Base-by-base conservation (phyloP, 106 monocot species). In the Alisma plantagoaquatica region DNA sequence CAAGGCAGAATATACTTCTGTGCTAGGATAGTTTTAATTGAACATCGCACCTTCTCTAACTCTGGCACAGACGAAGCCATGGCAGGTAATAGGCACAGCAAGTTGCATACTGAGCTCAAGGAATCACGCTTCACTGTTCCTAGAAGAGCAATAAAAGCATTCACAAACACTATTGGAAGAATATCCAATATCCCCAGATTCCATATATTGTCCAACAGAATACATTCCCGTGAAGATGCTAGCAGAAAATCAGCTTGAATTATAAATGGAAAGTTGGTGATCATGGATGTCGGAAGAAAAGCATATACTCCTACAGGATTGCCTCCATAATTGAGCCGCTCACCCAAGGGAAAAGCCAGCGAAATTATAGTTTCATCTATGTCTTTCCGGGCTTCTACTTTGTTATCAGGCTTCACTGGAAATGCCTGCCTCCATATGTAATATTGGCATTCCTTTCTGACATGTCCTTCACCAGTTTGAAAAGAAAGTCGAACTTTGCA, bases 51-150 rank as follows among this genome's bases (percentile, higher is more conserved):
- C 3, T 49, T 22, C 24, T 80, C 59, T 1, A 80, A 26, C 47
- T 48, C 3, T 4, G 53, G 56, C 4, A 74, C 33, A 7, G 33
- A 29, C 8, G 66, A 75, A 9, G 25, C 27, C 18, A 53, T 10
- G 3, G 68, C 42, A 2, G 80, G 80, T 11, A 80, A 41, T 27
- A 80, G 75, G 7, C 53, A 51, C 22, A 80, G 71, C 55, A 54
- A 48, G 19, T 38, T 19, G 5, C 75, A 43, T 49, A 75, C 17
- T 7, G 63, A 38, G 14, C 9, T 7, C 35, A 38, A 38, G 9
- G 35, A 14, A 6, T 7, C 67, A 31, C 28, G 27, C 2, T 26
- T 53, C 5, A 11, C 27, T 17, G 70, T 48, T 45, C 67, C 71
- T 23, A 75, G 53, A 1, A 71, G 33, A 27, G 75, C 30, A 23